Percentiles rank a stretch among this genome's conserved stretches.
phyloP scores from a whole-genome alignment of 345 rosid genomes.

The Eucalyptus urophylla region DNA sequence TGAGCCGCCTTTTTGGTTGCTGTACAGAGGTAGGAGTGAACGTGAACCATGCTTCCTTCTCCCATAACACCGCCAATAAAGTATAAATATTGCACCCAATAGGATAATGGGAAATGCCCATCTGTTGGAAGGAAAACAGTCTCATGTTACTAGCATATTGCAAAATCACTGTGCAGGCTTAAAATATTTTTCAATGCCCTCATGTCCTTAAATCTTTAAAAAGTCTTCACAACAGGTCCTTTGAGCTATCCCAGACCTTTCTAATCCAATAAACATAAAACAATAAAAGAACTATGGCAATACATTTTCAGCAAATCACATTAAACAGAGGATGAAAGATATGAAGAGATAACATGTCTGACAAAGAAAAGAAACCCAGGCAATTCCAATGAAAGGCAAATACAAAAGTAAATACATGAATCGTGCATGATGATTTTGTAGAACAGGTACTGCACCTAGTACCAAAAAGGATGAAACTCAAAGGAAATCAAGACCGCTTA shows the following conservation, averaged over 20 bases:
- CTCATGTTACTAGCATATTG: background rate
- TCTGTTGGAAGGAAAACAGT: constrained; percentile 20
- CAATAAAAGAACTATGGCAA: background rate
- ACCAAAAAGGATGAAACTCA: background rate
- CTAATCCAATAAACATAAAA: background rate
- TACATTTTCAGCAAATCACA: background rate
- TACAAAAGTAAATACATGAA: background rate
- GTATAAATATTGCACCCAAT: constrained; percentile 26
- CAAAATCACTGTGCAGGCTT: background rate
- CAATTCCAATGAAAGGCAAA: background rate
- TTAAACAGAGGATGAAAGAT: background rate
- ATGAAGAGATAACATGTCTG: background rate
- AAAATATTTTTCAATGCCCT: background rate
- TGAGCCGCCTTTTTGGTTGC: constrained; percentile 33
- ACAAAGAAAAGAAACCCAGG: background rate
- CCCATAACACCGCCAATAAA: constrained; percentile 84
- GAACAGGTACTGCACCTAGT: background rate
- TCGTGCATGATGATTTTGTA: background rate
- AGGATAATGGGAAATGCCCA: constrained; percentile 82
- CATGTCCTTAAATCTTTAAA: background rate
- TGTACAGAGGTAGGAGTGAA: constrained; percentile 73
- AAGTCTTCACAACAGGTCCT: background rate
- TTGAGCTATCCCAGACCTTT: background rate
- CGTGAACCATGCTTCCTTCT: constrained; percentile 59
- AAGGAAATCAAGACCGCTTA: background rate